Percentiles rank a stretch among this genome's conserved stretches.
These are phyloP conservation scores for Mycena olivaceomarginata DNA, from an alignment of 768 basidiomycete species.

Conservation along the genomic window DNA sequence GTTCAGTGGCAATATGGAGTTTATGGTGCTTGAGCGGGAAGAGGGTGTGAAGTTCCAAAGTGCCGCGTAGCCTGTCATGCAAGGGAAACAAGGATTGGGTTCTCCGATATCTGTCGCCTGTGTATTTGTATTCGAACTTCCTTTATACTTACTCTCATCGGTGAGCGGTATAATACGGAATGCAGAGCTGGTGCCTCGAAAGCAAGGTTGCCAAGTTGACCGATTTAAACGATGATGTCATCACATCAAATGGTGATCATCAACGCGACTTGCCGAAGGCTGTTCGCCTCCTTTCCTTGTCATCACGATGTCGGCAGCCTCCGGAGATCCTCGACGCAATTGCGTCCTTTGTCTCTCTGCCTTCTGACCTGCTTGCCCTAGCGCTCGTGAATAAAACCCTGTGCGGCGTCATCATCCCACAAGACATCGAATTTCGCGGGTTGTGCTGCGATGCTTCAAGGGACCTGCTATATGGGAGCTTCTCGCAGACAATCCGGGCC, in stretches of 20 bases:
- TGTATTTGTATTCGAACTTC: no score
- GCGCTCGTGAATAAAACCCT: neutral
- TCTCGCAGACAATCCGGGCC: neutral
- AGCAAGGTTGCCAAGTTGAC: no score
- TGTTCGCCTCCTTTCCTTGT: no score
- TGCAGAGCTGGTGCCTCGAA: no score
- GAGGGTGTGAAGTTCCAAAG: slow-evolving; percentile 51
- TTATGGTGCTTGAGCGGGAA: slow-evolving; percentile 57
- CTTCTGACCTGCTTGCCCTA: neutral
- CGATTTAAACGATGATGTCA: no score
- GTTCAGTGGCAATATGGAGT: slow-evolving; percentile 61
- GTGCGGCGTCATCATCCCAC: neutral
- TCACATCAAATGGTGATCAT: no score
- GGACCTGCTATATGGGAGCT: neutral
- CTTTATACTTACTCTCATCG: no score
- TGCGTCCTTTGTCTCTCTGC: neutral
- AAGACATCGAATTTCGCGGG: slow-evolving; percentile 7
- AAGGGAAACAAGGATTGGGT: no score
- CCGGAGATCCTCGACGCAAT: neutral
- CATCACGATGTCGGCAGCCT: neutral
- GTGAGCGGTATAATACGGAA: no score
- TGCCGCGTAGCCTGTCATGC: neutral
- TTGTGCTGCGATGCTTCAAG: slow-evolving; percentile 9
- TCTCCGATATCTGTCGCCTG: no score
- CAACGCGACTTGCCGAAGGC: no score